Base-by-base conservation (phyloP, 768 basidiomycete genomes). In the Termitomyces eurrhizus region DNA sequence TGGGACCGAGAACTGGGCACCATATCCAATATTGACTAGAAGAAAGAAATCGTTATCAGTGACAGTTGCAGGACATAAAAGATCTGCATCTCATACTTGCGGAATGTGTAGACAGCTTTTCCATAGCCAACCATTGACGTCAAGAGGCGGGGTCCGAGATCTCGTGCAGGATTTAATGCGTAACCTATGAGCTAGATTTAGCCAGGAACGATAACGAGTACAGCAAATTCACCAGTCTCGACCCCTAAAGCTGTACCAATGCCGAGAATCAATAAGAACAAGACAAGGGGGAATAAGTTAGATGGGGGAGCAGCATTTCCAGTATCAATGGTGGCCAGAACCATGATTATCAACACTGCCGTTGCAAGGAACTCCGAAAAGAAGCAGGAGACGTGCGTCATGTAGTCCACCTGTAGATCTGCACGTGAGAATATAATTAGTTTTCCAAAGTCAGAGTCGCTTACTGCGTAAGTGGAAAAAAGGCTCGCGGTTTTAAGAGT, bases 61-160 rank as follows among this genome's bases (percentile, higher is more conserved):
- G 5, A 24, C 39, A 42, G 16, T 18, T 13, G 9, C 26, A 33
- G 18, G 9, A 21, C 49, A 51, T 1, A 33, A n/a, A 36, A 48
- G 32, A 44, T 32, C 14, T 50, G 14, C 21, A 42, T 46, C 69
- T 71, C 82, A 50, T 70, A 83, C 77, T 73, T 76, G 63, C 78
- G 68, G 62, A 74, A 79, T 12, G 71, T 74, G 60, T 71, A 80
- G 9, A 80, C 75, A 55, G 72, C 68, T 41, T 70, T 76, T 36
- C 88, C 88, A 65, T 89, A 91, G 2, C 89, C 89, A 8, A 81
- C 87, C 79, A 89, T 85, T 5, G 88, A 81, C 1, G 87, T 88
- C 65, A 89, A 70, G 54, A 91, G 72, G 32, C 89, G 80, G 7
- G 89, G 89, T 18, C 89, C 89, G 39, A 78, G 71, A 64, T 78